Evolutionary conservation across 345 rosid species (phyloP).

Genomic region (Cardamine chenopodiifolia): DNA sequence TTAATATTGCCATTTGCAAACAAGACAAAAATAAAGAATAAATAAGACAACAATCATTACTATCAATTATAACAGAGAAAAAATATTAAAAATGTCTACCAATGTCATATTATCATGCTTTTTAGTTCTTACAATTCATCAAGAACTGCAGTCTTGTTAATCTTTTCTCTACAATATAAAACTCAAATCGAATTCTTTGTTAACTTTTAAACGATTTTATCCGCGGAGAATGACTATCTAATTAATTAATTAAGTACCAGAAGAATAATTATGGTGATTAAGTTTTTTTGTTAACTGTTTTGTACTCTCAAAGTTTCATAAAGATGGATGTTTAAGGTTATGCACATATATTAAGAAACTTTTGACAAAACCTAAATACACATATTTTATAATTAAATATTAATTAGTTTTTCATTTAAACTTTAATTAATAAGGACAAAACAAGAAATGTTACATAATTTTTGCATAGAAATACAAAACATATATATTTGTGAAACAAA

Average conservation of each 20-base stretch:
- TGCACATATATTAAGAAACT: no score
- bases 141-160: constrained; percentile 1
- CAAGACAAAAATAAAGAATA: constrained; percentile 39
- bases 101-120: constrained; percentile 11
- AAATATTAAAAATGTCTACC: constrained; percentile 3
- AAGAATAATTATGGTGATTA: background rate
- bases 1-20: constrained; percentile 4
- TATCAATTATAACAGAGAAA: constrained; percentile 31
- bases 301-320: background rate
- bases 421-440: no score
- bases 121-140: constrained; percentile 7
- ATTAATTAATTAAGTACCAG: background rate
- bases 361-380: no score
- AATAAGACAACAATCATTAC: constrained; percentile 28
- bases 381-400: no score
- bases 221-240: background rate
- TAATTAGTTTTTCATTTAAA: no score
- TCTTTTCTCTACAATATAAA: background rate
- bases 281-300: background rate
- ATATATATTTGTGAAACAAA: no score
- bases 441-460: no score
- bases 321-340: no score
- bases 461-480: no score
- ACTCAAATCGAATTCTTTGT: background rate
- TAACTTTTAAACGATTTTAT: background rate